phyloP scores from a whole-genome alignment of 148 eudicot species.

The Rhododendron williamsianum region DNA sequence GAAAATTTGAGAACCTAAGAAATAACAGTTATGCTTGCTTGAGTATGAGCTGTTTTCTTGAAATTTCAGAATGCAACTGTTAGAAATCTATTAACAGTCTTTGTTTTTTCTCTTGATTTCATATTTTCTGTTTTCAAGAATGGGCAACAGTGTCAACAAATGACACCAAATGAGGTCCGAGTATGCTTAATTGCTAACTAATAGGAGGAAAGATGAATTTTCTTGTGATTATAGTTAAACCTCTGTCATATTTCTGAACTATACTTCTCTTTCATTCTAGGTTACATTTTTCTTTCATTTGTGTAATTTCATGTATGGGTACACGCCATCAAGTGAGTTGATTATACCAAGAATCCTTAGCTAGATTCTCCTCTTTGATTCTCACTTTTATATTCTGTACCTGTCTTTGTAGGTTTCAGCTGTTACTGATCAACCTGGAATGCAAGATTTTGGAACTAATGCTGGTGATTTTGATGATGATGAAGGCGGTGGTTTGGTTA shows the following conservation, averaged over 20 bases:
- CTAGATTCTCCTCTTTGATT: background rate
- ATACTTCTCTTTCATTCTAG: conserved; percentile 3
- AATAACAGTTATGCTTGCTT: background rate
- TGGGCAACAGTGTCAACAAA: background rate
- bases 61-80: background rate
- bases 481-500: conserved; percentile 90
- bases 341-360: background rate
- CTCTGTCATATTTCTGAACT: background rate
- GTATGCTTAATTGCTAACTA: background rate
- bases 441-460: conserved; percentile 64
- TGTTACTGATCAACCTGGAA: conserved; percentile 71
- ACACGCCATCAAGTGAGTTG: background rate
- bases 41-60: background rate
- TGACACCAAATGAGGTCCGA: background rate
- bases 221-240: background rate
- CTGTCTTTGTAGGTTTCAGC: conserved; percentile 63
- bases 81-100: background rate
- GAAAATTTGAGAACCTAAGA: background rate
- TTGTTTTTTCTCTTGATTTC: background rate
- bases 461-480: conserved; percentile 86
- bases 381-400: conserved; percentile 2
- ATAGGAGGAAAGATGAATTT: background rate
- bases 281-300: background rate
- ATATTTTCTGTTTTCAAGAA: background rate
- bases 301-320: background rate